These are phyloP conservation scores for Dimargaris verticillata DNA, from an alignment of 192 early-diverging fungal genomes.

Conservation along the genomic window DNA sequence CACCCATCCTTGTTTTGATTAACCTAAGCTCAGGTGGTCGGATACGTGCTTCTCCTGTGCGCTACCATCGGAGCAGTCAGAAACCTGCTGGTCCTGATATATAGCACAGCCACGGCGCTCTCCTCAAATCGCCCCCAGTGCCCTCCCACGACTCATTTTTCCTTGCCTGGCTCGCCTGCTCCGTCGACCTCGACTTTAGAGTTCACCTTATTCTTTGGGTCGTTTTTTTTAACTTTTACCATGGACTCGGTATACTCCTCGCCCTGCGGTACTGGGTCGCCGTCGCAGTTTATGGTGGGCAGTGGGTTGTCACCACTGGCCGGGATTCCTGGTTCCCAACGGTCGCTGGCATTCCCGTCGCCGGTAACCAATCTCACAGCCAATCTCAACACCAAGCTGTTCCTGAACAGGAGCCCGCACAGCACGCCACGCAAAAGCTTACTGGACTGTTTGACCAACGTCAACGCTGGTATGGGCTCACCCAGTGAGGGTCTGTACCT, in stretches of 20 bases:
- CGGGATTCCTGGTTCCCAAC: not conserved
- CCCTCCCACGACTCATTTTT: not conserved
- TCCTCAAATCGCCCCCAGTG: too few relatives aligned
- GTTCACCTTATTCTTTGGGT: not conserved
- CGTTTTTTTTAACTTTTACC: not conserved
- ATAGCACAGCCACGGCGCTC: too few relatives aligned
- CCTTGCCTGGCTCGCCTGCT: not conserved
- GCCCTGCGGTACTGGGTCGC: not conserved
- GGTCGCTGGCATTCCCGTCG: conserved; percentile 3
- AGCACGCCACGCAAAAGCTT: conserved; percentile 3
- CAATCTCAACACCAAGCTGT: conserved; percentile 4
- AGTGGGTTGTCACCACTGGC: not conserved
- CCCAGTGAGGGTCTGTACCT: not conserved
- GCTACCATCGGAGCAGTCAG: too few relatives aligned
- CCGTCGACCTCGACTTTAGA: not conserved
- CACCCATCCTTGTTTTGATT: too few relatives aligned
- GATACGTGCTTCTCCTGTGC: too few relatives aligned
- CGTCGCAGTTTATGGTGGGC: not conserved
- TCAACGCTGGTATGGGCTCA: not conserved
- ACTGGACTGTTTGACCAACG: conserved; percentile 1
- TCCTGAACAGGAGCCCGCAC: conserved; percentile 1
- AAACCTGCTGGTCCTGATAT: too few relatives aligned
- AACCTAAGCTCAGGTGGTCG: too few relatives aligned
- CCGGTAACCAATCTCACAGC: conserved; percentile 3
- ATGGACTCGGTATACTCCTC: conserved; percentile 7